Evolutionary conservation across 2,329 filamentous ascomycete genomes (phyloP).

Genomic region (Nemania bipapillata): DNA sequence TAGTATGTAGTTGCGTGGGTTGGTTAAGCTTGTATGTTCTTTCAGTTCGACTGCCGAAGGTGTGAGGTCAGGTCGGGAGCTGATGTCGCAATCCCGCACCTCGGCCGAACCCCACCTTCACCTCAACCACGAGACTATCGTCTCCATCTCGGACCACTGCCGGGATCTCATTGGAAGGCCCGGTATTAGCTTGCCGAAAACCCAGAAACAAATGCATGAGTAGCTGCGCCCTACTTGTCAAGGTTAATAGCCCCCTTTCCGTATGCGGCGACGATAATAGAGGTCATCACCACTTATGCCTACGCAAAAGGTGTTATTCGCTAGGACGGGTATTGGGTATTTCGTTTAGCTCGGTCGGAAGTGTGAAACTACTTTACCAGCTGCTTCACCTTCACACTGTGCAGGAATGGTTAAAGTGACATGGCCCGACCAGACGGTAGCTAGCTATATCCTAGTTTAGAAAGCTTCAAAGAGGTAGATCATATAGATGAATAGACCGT

Average conservation of each 20-base stretch:
- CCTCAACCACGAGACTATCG: not conserved
- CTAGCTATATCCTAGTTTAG: too few relatives aligned
- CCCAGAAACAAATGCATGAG: conserved; percentile 8
- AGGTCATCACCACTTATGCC: too few relatives aligned
- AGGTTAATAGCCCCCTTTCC: too few relatives aligned
- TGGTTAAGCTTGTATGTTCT: not conserved
- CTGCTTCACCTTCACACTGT: too few relatives aligned
- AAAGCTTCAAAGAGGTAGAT: not conserved
- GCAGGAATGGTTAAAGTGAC: too few relatives aligned
- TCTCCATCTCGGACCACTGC: not conserved
- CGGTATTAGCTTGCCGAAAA: not conserved
- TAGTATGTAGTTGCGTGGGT: not conserved
- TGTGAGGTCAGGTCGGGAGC: conserved; percentile 18
- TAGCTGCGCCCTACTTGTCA: not conserved
- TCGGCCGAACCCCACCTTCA: conserved; percentile 26
- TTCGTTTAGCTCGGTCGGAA: too few relatives aligned
- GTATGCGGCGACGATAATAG: too few relatives aligned
- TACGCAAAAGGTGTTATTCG: too few relatives aligned
- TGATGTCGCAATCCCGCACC: conserved; percentile 37
- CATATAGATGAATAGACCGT: not conserved
- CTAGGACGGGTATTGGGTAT: too few relatives aligned
- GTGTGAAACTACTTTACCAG: too few relatives aligned
- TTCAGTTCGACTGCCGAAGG: not conserved
- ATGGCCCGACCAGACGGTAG: too few relatives aligned
- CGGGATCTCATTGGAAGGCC: conserved; percentile 11